phyloP scores from a whole-genome alignment of 352 stramenopile genomes.

The Pythium biforme region DNA sequence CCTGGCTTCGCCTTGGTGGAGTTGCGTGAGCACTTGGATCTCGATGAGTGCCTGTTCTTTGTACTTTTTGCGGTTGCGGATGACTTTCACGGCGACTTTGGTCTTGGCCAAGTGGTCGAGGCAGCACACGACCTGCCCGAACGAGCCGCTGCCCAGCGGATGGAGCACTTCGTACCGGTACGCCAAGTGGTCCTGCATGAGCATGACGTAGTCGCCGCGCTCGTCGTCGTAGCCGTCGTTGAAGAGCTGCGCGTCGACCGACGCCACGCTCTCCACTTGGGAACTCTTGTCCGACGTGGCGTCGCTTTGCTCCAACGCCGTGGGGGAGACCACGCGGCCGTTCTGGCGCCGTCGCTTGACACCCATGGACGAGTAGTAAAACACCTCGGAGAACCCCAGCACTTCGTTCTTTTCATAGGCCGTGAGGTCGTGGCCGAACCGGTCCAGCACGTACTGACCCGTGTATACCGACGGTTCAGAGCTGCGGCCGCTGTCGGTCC shows the following conservation, averaged over 20 bases:
- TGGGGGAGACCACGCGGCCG: constrained; percentile 1
- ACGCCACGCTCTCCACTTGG: too few relatives aligned
- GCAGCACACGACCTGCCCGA: constrained; percentile 98
- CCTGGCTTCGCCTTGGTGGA: constrained; percentile 35
- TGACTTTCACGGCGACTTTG: constrained; percentile 97
- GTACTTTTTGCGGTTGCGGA: constrained; percentile 97
- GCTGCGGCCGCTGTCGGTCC: background rate
- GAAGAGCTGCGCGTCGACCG: constrained; percentile 36
- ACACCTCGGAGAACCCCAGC: constrained; percentile 42
- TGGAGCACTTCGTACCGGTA: constrained; percentile 95
- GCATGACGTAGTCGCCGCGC: constrained; percentile 96
- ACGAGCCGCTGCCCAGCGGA: constrained; percentile 96
- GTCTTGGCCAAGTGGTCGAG: constrained; percentile 77
- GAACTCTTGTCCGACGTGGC: background rate
- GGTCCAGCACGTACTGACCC: constrained; percentile 4
- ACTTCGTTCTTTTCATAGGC: constrained; percentile 53
- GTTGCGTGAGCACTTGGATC: constrained; percentile 90
- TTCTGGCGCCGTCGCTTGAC: constrained; percentile 20
- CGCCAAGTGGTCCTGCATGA: constrained; percentile 91
- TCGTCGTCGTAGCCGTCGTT: constrained; percentile 97
- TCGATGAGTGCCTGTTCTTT: constrained; percentile 95
- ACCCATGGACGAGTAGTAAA: constrained; percentile 30
- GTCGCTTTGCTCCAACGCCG: too few relatives aligned
- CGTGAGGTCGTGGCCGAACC: constrained; percentile 37
- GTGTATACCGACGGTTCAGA: background rate